Evolutionary conservation across 441 rosid species (phyloP).

Genomic region (Biscutella laevigata): DNA sequence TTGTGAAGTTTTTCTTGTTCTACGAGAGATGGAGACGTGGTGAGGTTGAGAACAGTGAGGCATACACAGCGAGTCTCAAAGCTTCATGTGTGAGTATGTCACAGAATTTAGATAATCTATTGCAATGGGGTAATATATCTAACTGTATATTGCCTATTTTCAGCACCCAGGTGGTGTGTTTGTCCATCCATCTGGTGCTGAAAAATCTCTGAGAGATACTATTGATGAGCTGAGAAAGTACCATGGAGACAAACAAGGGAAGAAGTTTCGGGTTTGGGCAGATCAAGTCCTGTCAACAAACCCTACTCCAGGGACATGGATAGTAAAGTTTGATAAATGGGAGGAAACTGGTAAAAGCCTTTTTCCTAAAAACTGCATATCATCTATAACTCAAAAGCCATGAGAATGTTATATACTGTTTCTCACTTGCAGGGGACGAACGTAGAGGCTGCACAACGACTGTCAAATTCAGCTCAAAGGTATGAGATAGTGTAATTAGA

Average conservation of each 20-base stretch:
- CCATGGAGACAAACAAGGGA: constrained; percentile 75
- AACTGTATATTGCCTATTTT: neutral
- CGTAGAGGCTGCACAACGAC: constrained; percentile 45
- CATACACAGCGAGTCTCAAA: constrained; percentile 47
- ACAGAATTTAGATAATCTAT: neutral
- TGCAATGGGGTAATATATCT: neutral
- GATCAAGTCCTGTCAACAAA: constrained; percentile 54
- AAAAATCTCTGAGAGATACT: constrained; percentile 43
- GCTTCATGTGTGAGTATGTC: constrained; percentile 53
- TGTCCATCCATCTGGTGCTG: constrained; percentile 67
- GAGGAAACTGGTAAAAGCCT: constrained; percentile 47
- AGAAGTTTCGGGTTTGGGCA: constrained; percentile 66
- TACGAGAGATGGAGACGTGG: constrained; percentile 91
- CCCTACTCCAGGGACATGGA: constrained; percentile 52
- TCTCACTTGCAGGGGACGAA: constrained; percentile 37
- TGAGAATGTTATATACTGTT: neutral
- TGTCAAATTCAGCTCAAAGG: constrained; percentile 44
- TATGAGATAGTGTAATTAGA: constrained; percentile 19
- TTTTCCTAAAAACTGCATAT: neutral
- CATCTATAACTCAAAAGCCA: neutral
- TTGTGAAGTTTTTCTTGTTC: constrained; percentile 62
- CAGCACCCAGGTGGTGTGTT: constrained; percentile 54
- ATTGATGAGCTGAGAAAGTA: constrained; percentile 35
- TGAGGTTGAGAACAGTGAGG: constrained; percentile 63
- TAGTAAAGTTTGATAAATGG: constrained; percentile 63